A percentile compares a stretch with the other conserved stretches of the same genome.
phyloP scores from a whole-genome alignment of 257 asterid genomes.

The Verbena officinalis region DNA sequence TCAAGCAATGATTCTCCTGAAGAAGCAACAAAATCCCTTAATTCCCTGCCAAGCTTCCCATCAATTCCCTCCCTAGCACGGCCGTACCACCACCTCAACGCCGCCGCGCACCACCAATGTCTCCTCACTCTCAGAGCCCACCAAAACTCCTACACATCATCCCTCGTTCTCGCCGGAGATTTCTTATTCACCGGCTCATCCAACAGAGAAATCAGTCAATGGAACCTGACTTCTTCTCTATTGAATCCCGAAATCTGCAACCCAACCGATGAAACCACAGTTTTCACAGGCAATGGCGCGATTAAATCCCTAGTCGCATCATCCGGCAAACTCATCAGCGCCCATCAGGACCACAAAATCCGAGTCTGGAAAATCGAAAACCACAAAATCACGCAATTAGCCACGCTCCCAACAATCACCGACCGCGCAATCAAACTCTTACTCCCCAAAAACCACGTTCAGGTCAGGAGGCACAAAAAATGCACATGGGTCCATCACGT shows the following conservation, averaged over 20 bases:
- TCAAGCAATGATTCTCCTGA: constrained; percentile 38
- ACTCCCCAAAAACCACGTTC: constrained; percentile 54
- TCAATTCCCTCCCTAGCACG: constrained; percentile 34
- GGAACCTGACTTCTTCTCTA: constrained; percentile 20
- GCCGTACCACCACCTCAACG: constrained; percentile 27
- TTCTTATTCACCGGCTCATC: constrained; percentile 66
- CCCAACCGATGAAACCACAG: constrained; percentile 19
- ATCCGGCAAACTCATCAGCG: constrained; percentile 57
- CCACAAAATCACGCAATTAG: constrained; percentile 39
- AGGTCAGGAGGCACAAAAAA: constrained; percentile 57
- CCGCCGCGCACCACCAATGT: constrained; percentile 44
- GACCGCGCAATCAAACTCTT: constrained; percentile 60
- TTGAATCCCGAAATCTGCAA: constrained; percentile 1
- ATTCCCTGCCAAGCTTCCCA: constrained; percentile 33
- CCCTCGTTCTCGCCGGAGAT: constrained; percentile 56
- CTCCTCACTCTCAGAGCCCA: constrained; percentile 50
- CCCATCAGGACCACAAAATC: constrained; percentile 84
- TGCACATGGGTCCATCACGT: constrained; percentile 76
- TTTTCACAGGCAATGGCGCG: constrained; percentile 62
- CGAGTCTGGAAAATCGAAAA: constrained; percentile 63
- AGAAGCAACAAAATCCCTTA: constrained; percentile 14
- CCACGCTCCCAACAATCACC: constrained; percentile 63
- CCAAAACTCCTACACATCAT: constrained; percentile 59
- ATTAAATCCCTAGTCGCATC: constrained; percentile 58
- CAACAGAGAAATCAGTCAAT: constrained; percentile 45